Percentiles rank a stretch among this genome's conserved stretches.
These are phyloP conservation scores for Cercophora sp. DNA, from an alignment of 495 filamentous ascomycete genomes.

Conservation along the genomic window DNA sequence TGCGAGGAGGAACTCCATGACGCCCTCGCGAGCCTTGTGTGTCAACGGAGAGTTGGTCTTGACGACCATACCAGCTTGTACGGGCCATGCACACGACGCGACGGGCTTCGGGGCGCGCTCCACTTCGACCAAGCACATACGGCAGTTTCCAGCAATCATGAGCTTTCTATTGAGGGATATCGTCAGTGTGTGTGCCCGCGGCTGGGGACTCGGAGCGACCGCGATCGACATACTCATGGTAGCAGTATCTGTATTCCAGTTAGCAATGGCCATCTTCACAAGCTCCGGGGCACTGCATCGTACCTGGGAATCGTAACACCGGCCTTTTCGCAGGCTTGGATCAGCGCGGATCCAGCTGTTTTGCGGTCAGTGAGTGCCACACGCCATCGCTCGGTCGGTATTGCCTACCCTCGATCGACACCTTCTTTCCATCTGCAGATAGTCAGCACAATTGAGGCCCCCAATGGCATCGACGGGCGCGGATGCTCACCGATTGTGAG, in stretches of 20 bases:
- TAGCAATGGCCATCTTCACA: constrained; percentile 29
- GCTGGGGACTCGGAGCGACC: constrained; percentile 9
- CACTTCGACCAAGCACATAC: constrained; percentile 99
- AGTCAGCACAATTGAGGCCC: constrained; percentile 25
- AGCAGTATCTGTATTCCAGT: constrained; percentile 76
- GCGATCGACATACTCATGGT: constrained; percentile 73
- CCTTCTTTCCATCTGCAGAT: constrained; percentile 85
- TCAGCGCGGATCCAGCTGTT: constrained; percentile 83
- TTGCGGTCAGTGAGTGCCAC: constrained; percentile 18
- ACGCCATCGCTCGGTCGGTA: constrained; percentile 7
- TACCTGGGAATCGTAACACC: constrained; percentile 84
- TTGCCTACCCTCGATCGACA: constrained; percentile 83
- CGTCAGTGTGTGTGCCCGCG: constrained; percentile 25
- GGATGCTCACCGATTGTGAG: constrained; percentile 77
- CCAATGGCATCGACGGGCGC: constrained; percentile 17
- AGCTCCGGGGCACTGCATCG: constrained; percentile 12
- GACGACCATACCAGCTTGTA: constrained; percentile 97
- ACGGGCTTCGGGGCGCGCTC: constrained; percentile 94
- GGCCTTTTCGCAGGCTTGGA: constrained; percentile 98
- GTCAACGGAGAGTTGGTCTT: constrained; percentile 94
- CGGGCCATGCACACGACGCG: constrained; percentile 97
- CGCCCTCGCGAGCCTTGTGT: constrained; percentile 95
- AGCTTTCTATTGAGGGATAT: constrained; percentile 64
- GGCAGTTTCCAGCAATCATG: constrained; percentile 98
- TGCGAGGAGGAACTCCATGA: constrained; percentile 97